These are phyloP conservation scores for Botrytis byssoidea DNA, from an alignment of 2,329 filamentous ascomycete species.

Conservation along the genomic window DNA sequence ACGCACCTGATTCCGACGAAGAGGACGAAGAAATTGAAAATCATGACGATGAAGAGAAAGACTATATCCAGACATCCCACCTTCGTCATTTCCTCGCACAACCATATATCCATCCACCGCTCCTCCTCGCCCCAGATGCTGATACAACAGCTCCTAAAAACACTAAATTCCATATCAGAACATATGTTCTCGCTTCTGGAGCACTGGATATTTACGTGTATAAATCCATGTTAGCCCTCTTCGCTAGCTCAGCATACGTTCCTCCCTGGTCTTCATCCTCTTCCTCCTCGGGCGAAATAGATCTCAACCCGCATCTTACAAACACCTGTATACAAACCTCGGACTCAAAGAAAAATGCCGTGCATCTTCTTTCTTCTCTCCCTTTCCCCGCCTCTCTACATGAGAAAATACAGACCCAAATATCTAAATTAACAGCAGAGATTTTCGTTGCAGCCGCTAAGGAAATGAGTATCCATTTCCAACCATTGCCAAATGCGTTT, in stretches of 20 bases:
- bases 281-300: slow-evolving; percentile 22
- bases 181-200: slow-evolving; percentile 82
- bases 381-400: slow-evolving; percentile 41
- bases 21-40: slow-evolving; percentile 51
- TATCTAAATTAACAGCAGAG: slow-evolving; percentile 70
- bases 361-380: slow-evolving; percentile 74
- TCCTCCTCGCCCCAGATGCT: slow-evolving; percentile 54
- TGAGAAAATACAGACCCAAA: slow-evolving; percentile 66
- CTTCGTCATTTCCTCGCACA: slow-evolving; percentile 95
- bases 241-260: slow-evolving; percentile 72
- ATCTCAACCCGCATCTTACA: slow-evolving; percentile 78
- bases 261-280: slow-evolving; percentile 53
- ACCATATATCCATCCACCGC: slow-evolving; percentile 86
- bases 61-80: slow-evolving; percentile 76
- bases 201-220: slow-evolving; percentile 82
- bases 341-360: slow-evolving; percentile 57
- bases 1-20: slow-evolving; percentile 62
- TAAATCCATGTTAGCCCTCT: slow-evolving; percentile 87
- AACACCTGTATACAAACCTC: slow-evolving; percentile 86
- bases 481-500: slow-evolving; percentile 82
- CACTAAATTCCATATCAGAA: slow-evolving; percentile 92
- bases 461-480: slow-evolving; percentile 87
- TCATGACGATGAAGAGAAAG: slow-evolving; percentile 47
- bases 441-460: slow-evolving; percentile 83
- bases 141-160: slow-evolving; percentile 44